Conservation (phyloP, 2,329 filamentous ascomycete species). For the Aureobasidium sp. region DNA sequence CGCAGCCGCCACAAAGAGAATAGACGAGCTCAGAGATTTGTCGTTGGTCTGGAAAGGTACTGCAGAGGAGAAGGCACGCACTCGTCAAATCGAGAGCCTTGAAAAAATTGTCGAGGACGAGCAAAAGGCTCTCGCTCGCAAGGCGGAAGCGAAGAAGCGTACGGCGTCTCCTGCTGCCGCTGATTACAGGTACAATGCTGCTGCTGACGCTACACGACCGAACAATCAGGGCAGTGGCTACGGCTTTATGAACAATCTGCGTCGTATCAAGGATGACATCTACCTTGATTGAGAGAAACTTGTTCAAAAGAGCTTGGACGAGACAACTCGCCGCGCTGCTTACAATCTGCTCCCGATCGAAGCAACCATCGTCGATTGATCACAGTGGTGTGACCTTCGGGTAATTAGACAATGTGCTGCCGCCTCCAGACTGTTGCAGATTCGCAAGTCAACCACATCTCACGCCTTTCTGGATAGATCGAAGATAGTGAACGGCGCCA, state of each 20-base stretch:
- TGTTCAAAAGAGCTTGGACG: too few relatives aligned
- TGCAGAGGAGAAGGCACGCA: slow-evolving; percentile 80
- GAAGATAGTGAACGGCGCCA: too few relatives aligned
- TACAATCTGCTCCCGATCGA: neutral
- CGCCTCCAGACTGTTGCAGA: neutral
- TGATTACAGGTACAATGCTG: slow-evolving; percentile 26
- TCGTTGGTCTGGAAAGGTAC: slow-evolving; percentile 90
- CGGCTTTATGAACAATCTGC: slow-evolving; percentile 47
- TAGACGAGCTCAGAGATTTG: slow-evolving; percentile 71
- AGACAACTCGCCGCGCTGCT: too few relatives aligned
- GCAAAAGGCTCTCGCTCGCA: slow-evolving; percentile 39
- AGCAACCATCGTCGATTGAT: neutral
- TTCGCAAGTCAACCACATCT: neutral
- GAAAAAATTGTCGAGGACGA: slow-evolving; percentile 76
- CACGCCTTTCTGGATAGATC: neutral
- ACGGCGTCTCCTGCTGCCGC: slow-evolving; percentile 20
- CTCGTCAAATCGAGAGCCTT: slow-evolving; percentile 73
- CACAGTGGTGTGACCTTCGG: neutral
- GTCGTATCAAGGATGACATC: slow-evolving; percentile 48
- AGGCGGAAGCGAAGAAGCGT: slow-evolving; percentile 18
- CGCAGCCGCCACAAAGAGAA: slow-evolving; percentile 63
- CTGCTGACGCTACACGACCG: slow-evolving; percentile 19
- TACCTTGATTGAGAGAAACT: slow-evolving; percentile 39
- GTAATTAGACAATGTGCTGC: neutral
- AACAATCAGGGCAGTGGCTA: slow-evolving; percentile 37